Evolutionary conservation across 1,284 basidiomycete species (phyloP).

Genomic region (Agroathelia rolfsii): DNA sequence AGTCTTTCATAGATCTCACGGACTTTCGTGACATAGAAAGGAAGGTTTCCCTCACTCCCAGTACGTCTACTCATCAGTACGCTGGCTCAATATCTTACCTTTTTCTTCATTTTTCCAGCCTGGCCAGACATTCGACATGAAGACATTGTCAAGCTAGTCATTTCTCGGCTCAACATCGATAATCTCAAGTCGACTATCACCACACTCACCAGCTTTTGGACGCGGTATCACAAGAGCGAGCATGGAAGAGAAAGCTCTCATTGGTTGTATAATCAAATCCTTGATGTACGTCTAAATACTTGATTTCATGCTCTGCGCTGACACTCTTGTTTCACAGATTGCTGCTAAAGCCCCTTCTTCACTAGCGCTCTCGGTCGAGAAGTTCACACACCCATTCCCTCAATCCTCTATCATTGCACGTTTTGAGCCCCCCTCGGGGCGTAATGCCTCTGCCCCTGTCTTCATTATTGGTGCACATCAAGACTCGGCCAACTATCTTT

Average conservation of each 20-base stretch:
- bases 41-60: neutral
- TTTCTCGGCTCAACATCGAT: conserved; percentile 15
- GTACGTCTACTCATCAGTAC: conserved; percentile 13
- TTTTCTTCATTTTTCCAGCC: no score
- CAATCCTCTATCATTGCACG: conserved; percentile 41
- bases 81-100: no score
- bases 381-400: conserved; percentile 42
- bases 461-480: conserved; percentile 42
- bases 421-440: conserved; percentile 19
- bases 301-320: conserved; percentile 9
- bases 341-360: neutral
- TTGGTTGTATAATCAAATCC: conserved; percentile 14
- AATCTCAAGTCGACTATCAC: conserved; percentile 18
- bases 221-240: conserved; percentile 42
- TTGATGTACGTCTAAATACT: conserved; percentile 12
- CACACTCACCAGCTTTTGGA: conserved; percentile 31
- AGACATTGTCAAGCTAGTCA: conserved; percentile 12
- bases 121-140: conserved; percentile 12
- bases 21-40: conserved; percentile 7
- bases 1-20: conserved; percentile 30
- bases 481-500: conserved; percentile 12
- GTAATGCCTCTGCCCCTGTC: conserved; percentile 17
- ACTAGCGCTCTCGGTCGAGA: conserved; percentile 25
- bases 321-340: conserved; percentile 4
- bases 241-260: conserved; percentile 25